These are phyloP conservation scores for Obba rivulosa DNA, from an alignment of 768 basidiomycete genomes.

Conservation along the genomic window DNA sequence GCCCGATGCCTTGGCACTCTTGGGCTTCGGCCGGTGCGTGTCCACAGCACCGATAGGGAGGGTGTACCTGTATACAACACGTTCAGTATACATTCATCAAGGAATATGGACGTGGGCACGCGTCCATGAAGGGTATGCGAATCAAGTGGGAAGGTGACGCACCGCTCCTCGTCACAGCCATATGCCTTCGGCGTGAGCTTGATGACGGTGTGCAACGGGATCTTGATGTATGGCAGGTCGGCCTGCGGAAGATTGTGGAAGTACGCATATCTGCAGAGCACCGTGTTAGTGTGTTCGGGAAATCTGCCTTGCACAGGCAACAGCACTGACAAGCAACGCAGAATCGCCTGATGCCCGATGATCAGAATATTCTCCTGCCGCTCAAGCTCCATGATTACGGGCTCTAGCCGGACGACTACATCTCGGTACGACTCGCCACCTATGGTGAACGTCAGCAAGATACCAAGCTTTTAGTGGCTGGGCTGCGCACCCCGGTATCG, in stretches of 20 bases:
- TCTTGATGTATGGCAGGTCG: slow-evolving; percentile 96
- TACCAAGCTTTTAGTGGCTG: not conserved
- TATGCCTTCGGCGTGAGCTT: slow-evolving; percentile 98
- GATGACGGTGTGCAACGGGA: slow-evolving; percentile 95
- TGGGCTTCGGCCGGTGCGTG: slow-evolving; percentile 73
- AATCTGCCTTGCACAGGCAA: not conserved
- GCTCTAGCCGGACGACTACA: slow-evolving; percentile 91
- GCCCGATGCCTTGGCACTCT: not conserved
- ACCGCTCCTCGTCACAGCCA: slow-evolving; percentile 97
- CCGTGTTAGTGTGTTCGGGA: not conserved
- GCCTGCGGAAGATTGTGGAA: slow-evolving; percentile 90
- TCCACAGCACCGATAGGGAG: slow-evolving; percentile 92
- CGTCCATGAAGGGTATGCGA: too few relatives aligned
- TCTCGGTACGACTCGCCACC: slow-evolving; percentile 97
- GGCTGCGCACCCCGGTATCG: slow-evolving; percentile 69
- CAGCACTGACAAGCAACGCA: slow-evolving; percentile 64
- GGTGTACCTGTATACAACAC: slow-evolving; percentile 52
- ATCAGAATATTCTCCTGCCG: slow-evolving; percentile 96
- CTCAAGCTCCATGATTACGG: slow-evolving; percentile 99
- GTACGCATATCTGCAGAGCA: slow-evolving; percentile 77
- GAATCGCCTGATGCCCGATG: slow-evolving; percentile 91
- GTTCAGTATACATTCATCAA: not conserved
- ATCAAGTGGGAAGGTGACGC: slow-evolving; percentile 9
- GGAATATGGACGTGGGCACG: not conserved
- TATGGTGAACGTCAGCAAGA: slow-evolving; percentile 10